Base-by-base conservation (phyloP, 768 basidiomycete genomes). In the Russula virescens region DNA sequence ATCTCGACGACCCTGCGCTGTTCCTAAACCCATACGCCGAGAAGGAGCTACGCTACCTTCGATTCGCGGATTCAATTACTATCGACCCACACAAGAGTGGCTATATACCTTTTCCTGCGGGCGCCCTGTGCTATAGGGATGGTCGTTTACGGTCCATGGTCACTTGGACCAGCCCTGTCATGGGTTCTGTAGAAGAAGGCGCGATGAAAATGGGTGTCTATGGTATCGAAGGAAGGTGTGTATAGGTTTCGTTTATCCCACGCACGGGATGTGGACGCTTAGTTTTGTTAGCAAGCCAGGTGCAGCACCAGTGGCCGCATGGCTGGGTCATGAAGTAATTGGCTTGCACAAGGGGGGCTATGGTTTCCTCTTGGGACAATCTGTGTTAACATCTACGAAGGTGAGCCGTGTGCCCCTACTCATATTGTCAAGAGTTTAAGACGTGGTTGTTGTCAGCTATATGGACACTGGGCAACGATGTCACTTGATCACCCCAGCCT, bases 161-260 rank as follows among this genome's bases (percentile, higher is more conserved):
- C 18, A 79, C 75, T 0, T 78, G 76, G 77, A 69, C 70, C n/a
- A 67, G 68, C 62, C 51, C 76, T 71, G 25, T 74, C 70, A 56
- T 67, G 73, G 65, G 73, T 71, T 65, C 73, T 68, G 28, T 67
- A 63, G 21, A 68, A 68, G 35, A 64, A 60, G 19, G 72, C 52
- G 0, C 74, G 73, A 52, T 35, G 56, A 76, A 69, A 53, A 77
- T 80, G 28, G 80, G 80, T 0, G 67, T 75, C 0, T 80, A 79
- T 62, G 80, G 80, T 2, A 69, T 81, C 26, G 79, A 80, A 66
- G 80, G 80, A 60, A 80, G 79, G 80, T 79, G 38, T 43, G 73
- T 60, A 28, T 28, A 18, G 45, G 31, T 4, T 18, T 4, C 21
- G 14, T 42, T 10, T 43, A 31, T 23, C 25, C 19, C 28, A 19